Evolutionary conservation across 164 flowering plant genomes (phyloP).

Genomic region (Akebia trifoliata): DNA sequence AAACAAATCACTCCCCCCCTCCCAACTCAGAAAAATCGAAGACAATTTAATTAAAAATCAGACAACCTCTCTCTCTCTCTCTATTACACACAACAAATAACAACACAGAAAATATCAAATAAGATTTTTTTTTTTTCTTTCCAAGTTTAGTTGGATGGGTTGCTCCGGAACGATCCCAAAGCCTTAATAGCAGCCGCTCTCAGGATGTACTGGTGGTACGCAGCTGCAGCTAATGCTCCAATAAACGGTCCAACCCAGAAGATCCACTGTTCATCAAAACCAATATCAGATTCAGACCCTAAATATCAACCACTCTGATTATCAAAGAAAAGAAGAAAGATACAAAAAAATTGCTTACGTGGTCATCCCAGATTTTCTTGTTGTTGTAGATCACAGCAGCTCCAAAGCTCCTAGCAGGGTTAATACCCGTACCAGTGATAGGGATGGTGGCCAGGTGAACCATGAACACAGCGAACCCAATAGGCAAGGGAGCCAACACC

Average conservation of each 20-base stretch:
- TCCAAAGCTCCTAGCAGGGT: conserved; percentile 44
- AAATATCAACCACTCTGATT: background rate
- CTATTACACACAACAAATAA: conserved; percentile 1
- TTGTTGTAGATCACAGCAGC: conserved; percentile 40
- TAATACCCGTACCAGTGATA: conserved; percentile 21
- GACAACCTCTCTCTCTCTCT: too few species aligned
- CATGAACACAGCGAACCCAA: conserved; percentile 24
- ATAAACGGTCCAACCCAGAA: conserved; percentile 85
- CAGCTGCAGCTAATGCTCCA: conserved; percentile 71
- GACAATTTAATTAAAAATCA: too few species aligned
- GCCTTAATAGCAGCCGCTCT: conserved; percentile 81
- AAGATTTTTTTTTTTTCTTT: too few species aligned
- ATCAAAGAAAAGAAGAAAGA: background rate
- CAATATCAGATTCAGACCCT: background rate
- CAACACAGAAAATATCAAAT: background rate
- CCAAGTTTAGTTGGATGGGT: conserved; percentile 25
- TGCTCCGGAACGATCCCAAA: conserved; percentile 77
- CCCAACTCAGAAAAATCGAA: too few species aligned
- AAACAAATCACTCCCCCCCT: too few species aligned
- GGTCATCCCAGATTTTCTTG: conserved; percentile 34
- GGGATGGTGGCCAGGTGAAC: conserved; percentile 21
- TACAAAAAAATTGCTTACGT: conserved; percentile 10
- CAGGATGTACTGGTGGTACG: conserved; percentile 68
- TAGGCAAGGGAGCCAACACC: conserved; percentile 38
- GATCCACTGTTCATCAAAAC: conserved; percentile 47